Evolutionary conservation across 2,329 filamentous ascomycete species (phyloP), one percentile per base, ranked within the genome.

Genomic region (Decorospora gaudefroyi): DNA sequence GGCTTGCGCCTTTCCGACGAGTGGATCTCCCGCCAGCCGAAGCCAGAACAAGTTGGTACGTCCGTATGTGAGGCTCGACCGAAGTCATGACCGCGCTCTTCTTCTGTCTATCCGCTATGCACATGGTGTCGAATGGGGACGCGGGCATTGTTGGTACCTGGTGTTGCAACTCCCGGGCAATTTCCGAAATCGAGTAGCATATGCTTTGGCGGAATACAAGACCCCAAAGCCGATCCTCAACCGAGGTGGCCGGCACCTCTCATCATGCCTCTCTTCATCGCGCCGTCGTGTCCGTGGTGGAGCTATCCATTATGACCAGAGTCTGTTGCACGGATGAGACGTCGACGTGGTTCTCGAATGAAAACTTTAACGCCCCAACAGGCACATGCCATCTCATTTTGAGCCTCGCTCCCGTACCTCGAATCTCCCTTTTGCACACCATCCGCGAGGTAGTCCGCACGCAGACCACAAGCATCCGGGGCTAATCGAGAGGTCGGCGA

Each of bases 331-430:
- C 86, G 85, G 85, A 76, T 78, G 77, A 72, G 73, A 71, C 72
- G 79, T 83, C 81, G 86, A 90, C 85, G 86, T 88, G 87, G 85
- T 76, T 81, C 80, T 83, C 84, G 70, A 75, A 73, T 79, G 81
- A 86, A 81, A 81, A 75, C 87, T 86, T 89, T 86, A 86, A 69
- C 48, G 43, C 67, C 81, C 85, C 69, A 75, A 79, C 76, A 67
- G 82, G 86, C 88, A 86, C 89, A 89, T 82, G 85, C 77, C 76
- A 75, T 75, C 72, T 70, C 78, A 74, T 76, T 78, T 83, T 75
- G 73, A 65, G 62, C 57, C 22, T 35, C 61, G 65, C 65, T 72
- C 67, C 66, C 63, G 76, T 75, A 76, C 73, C 72, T 71, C 73
- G 64, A 67, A 38, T 54, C 67, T 65, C 52, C 62, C 67, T 75